Conservation (phyloP, 108 stramenopile species). For the Skeletonema tropicum region DNA sequence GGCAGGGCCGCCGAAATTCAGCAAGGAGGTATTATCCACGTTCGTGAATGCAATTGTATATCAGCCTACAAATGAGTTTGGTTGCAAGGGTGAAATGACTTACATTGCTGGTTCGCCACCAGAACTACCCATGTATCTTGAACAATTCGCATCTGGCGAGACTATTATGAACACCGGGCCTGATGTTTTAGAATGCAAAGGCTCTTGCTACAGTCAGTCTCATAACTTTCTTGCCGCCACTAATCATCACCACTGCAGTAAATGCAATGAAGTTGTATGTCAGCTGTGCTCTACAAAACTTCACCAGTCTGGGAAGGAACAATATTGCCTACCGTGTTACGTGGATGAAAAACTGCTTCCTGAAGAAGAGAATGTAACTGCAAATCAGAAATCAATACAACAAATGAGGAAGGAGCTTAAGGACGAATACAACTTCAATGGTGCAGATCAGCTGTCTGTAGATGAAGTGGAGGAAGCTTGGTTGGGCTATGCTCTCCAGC, state of each 20-base stretch:
- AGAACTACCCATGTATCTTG: background rate
- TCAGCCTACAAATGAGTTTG: too few relatives aligned
- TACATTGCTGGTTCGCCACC: too few relatives aligned
- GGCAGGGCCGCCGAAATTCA: too few relatives aligned
- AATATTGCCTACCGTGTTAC: conserved; percentile 9
- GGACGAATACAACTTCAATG: conserved; percentile 18
- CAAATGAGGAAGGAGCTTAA: conserved; percentile 11
- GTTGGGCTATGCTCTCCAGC: conserved; percentile 3
- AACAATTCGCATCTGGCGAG: background rate
- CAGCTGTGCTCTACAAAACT: background rate
- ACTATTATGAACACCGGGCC: conserved; percentile 10
- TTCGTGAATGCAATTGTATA: too few relatives aligned
- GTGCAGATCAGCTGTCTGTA: conserved; percentile 6
- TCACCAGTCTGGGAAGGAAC: background rate
- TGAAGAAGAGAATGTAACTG: background rate
- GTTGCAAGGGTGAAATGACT: too few relatives aligned
- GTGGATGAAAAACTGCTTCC: conserved; percentile 8
- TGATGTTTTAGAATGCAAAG: background rate
- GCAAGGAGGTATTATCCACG: too few relatives aligned
- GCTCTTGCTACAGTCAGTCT: background rate
- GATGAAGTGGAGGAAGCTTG: conserved; percentile 10
- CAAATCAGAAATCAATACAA: background rate
- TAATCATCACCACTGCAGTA: background rate
- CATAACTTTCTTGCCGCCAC: conserved; percentile 15
- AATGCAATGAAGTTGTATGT: background rate